These are phyloP conservation scores for Aspergillus candidus DNA, from an alignment of 2,329 filamentous ascomycete species.

Conservation along the genomic window DNA sequence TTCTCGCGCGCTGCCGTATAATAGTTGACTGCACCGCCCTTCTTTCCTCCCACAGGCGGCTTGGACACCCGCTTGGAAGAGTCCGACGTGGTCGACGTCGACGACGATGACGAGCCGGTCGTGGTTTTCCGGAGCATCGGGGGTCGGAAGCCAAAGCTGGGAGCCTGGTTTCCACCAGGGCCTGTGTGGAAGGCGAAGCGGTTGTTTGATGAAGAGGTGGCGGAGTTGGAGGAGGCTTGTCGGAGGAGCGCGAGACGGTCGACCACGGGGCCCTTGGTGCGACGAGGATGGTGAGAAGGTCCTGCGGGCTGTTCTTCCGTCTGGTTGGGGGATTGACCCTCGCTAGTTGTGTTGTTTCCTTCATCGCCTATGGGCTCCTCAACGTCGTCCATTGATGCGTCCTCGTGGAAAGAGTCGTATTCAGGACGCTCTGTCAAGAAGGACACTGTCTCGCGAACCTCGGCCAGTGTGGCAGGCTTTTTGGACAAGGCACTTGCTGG, in stretches of 20 bases:
- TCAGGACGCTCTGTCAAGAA: constrained; percentile 69
- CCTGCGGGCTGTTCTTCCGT: constrained; percentile 16
- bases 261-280: constrained; percentile 38
- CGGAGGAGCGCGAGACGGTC: constrained; percentile 41
- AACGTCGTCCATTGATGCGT: constrained; percentile 46
- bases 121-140: constrained; percentile 28
- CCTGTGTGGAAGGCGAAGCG: constrained; percentile 32
- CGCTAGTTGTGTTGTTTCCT: constrained; percentile 16
- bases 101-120: constrained; percentile 25
- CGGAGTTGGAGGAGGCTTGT: constrained; percentile 41
- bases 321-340: constrained; percentile 8
- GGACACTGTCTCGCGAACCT: constrained; percentile 78
- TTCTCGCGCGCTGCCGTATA: constrained; percentile 51
- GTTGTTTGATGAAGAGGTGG: constrained; percentile 21
- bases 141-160: constrained; percentile 29
- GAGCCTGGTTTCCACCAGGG: constrained; percentile 8
- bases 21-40: constrained; percentile 54
- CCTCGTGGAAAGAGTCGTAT: constrained; percentile 49
- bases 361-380: constrained; percentile 38
- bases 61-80: constrained; percentile 23
- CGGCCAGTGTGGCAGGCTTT: constrained; percentile 68
- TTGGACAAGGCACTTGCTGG: constrained; percentile 47
- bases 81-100: constrained; percentile 16
- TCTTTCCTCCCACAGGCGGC: constrained; percentile 41
- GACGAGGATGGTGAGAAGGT: constrained; percentile 32